Evolutionary conservation across 202 grass and related monocot species (phyloP), one percentile per base, ranked within the genome.

Genomic region (Hordeum pubiflorum): DNA sequence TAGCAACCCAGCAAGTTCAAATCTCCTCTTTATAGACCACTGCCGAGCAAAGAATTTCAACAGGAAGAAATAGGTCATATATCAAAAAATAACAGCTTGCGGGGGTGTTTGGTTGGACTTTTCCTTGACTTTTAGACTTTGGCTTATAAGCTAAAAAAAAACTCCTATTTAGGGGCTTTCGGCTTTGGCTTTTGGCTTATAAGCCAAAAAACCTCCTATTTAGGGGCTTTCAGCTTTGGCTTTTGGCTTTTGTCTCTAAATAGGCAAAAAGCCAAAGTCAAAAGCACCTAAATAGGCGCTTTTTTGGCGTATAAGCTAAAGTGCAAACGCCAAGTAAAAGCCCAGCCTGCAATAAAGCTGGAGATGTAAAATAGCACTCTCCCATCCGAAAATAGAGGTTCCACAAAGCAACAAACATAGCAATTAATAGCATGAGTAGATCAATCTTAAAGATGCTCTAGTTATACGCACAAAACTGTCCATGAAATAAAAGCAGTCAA

Each of bases 21-120:
- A 83, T 69, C 89, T 91, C 83, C 81, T 99, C 39, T 85, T 91
- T 83, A 93, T 77, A 88, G 92, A 96, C 96, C 96, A 99, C 96
- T 99, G 86, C 67, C 24, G 37, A 60, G 41, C 62, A 91, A 73
- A 89, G 74, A 55, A 69, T 78, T 81, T 91, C 59, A 74, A 82
- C 60, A 66, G 13, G 18, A 77, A 84, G 50, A 55, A 81, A 74
- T 41, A 13, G 46, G 75, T 75, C 60, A 82, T 67, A 66, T 41
- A 31, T 72, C 20, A 91, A 81, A 78, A 27, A 36, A 34, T 40
- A 68, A 55, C 24, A 78, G 46, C 17, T 39, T 78, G 29, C 21
- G 6, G 34, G 34, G 34, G 6, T 36, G 34, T 36, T 36, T 36
- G 34, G 34, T 7, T 32, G 31, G 31, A 2, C 31, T 32, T 32